Percentiles rank a stretch among this genome's conserved stretches.
phyloP scores from a whole-genome alignment of 768 basidiomycete genomes.

The Dioszegia aurantiaca region DNA sequence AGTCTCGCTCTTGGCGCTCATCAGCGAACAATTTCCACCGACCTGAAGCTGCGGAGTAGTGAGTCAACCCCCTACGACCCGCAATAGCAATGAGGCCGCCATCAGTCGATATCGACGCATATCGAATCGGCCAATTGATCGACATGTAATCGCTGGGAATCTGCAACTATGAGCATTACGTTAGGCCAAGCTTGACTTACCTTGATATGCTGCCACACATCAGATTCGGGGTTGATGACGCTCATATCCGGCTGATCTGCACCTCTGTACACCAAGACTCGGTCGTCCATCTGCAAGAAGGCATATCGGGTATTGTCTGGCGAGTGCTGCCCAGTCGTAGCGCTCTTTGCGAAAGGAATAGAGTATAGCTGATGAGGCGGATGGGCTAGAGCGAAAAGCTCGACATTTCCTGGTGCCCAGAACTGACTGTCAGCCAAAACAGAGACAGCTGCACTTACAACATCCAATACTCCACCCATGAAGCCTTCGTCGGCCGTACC shows the following conservation, averaged over 20 bases:
- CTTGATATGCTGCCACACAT: slow-evolving; percentile 98
- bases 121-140: slow-evolving; percentile 89
- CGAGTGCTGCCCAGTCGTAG: slow-evolving; percentile 82
- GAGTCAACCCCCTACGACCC: slow-evolving; percentile 81
- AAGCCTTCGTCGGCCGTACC: slow-evolving; percentile 72
- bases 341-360: slow-evolving; percentile 91
- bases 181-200: slow-evolving; percentile 51
- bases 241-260: slow-evolving; percentile 98
- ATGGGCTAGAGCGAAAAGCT: slow-evolving; percentile 70
- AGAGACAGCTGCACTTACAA: slow-evolving; percentile 59
- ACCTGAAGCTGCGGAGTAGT: slow-evolving; percentile 91
- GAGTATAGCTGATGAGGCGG: slow-evolving; percentile 65
- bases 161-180: no score
- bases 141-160: slow-evolving; percentile 84
- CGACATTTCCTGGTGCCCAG: slow-evolving; percentile 90
- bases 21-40: slow-evolving; percentile 88
- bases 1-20: slow-evolving; percentile 78
- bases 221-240: slow-evolving; percentile 94
- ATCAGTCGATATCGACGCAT: slow-evolving; percentile 84
- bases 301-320: slow-evolving; percentile 96
- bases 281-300: slow-evolving; percentile 91
- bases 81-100: slow-evolving; percentile 89
- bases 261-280: slow-evolving; percentile 86
- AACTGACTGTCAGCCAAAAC: slow-evolving; percentile 59
- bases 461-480: slow-evolving; percentile 70